These are phyloP conservation scores for Xylaria sp. DNA, from an alignment of 2,329 filamentous ascomycete species.

Conservation along the genomic window DNA sequence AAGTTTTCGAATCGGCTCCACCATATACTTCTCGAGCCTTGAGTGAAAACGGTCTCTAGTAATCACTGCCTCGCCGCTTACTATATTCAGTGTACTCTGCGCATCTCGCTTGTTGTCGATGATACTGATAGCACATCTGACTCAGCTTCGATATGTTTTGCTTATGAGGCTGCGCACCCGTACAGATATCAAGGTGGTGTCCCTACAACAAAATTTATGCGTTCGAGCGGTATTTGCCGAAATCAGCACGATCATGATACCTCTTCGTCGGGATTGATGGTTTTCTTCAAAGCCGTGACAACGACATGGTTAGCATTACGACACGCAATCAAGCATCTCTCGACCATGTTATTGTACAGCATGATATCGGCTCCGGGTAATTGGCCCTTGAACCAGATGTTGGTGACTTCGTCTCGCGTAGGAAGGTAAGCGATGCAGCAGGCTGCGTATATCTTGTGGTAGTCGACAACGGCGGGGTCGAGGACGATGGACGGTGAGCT, in stretches of 20 bases:
- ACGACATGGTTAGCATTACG: conserved; percentile 56
- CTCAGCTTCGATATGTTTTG: not conserved
- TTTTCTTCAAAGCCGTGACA: conserved; percentile 53
- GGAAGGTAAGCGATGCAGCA: conserved; percentile 93
- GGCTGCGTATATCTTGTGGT: conserved; percentile 78
- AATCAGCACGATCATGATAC: conserved; percentile 37
- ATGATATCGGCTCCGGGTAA: conserved; percentile 56
- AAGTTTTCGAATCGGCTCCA: not conserved
- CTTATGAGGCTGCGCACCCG: not conserved
- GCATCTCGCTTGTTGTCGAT: not conserved
- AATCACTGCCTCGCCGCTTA: not conserved
- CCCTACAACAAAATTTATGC: not conserved
- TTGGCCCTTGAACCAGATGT: conserved; percentile 89
- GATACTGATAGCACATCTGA: not conserved
- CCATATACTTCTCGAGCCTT: not conserved
- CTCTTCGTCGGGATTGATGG: conserved; percentile 44
- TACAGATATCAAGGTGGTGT: not conserved
- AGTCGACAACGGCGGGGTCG: conserved; percentile 85
- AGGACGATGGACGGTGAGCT: conserved; percentile 66
- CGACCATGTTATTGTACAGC: conserved; percentile 55
- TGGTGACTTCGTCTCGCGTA: conserved; percentile 87
- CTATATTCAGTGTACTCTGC: not conserved
- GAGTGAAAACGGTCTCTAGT: not conserved
- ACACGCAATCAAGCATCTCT: conserved; percentile 55
- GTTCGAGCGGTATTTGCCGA: not conserved